Percentiles rank a stretch among this genome's conserved stretches.
Conservation (phyloP, 31 red algal genomes). For the Pterothamnion heteromorphum region DNA sequence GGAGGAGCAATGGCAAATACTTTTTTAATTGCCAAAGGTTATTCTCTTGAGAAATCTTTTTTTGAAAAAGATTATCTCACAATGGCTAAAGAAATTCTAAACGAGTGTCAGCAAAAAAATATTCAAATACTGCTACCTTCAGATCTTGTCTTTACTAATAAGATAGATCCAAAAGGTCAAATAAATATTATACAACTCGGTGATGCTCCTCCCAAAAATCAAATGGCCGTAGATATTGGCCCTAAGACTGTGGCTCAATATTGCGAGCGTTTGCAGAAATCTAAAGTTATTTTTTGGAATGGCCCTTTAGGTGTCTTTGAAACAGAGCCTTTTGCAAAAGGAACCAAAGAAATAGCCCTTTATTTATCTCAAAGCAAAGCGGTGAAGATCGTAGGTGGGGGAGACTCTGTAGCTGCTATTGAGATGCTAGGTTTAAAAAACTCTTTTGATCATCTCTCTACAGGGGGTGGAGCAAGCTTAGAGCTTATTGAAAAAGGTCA, state of each 20-base stretch:
- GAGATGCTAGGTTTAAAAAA: not conserved
- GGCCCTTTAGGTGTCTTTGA: slow-evolving; percentile 47
- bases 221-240: slow-evolving; percentile 30
- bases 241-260: not conserved
- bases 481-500: slow-evolving; percentile 8
- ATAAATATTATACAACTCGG: not conserved
- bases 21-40: not conserved
- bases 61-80: not conserved
- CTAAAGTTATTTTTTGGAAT: slow-evolving; percentile 37
- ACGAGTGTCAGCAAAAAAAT: not conserved
- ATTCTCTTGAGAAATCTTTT: not conserved
- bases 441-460: slow-evolving; percentile 10
- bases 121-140: not conserved
- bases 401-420: slow-evolving; percentile 26
- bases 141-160: not conserved
- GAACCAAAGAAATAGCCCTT: slow-evolving; percentile 22
- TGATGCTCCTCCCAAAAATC: not conserved
- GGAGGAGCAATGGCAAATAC: slow-evolving; percentile 44
- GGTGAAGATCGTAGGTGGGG: slow-evolving; percentile 17
- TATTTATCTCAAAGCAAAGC: not conserved
- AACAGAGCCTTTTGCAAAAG: not conserved
- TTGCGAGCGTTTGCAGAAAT: not conserved
- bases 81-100: not conserved
- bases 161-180: not conserved
- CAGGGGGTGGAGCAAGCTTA: slow-evolving; percentile 23